These are phyloP conservation scores for Colletotrichum sp. DNA, from an alignment of 2,329 filamentous ascomycete species.

Conservation along the genomic window DNA sequence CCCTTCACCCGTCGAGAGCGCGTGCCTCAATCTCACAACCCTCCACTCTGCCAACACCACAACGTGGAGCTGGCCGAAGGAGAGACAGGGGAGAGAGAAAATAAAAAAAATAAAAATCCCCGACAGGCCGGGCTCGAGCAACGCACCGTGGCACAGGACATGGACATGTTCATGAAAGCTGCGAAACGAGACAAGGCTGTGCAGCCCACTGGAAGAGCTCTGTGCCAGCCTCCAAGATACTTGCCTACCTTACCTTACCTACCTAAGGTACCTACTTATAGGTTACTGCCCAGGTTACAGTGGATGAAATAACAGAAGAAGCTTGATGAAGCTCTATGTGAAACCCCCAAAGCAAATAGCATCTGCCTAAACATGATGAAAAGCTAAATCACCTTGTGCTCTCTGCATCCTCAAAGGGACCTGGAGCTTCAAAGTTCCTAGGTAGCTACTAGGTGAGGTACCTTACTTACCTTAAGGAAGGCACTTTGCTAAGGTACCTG, in stretches of 20 bases:
- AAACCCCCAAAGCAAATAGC: neutral
- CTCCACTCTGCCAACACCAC: neutral
- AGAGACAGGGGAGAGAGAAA: constrained; percentile 1
- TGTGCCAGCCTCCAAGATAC: neutral
- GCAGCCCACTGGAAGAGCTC: neutral
- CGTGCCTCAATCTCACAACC: neutral
- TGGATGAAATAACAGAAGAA: neutral
- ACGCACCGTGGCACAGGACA: neutral
- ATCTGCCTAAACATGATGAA: neutral
- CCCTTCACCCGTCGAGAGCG: neutral
- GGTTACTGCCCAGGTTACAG: neutral
- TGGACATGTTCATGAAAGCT: neutral
- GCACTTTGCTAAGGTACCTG: too few species aligned
- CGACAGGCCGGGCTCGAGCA: constrained; percentile 11
- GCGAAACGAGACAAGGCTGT: constrained; percentile 1
- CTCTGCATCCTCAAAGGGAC: neutral
- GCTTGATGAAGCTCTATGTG: neutral
- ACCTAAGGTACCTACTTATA: neutral
- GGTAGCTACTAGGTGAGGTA: too few species aligned
- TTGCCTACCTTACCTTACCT: neutral
- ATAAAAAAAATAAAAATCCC: constrained; percentile 10
- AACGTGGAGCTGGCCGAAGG: neutral
- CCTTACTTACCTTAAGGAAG: too few species aligned
- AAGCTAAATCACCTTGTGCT: neutral
- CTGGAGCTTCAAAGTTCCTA: neutral